Conservation (phyloP, 2,329 filamentous ascomycete species). For the Botryotinia narcissicola region DNA sequence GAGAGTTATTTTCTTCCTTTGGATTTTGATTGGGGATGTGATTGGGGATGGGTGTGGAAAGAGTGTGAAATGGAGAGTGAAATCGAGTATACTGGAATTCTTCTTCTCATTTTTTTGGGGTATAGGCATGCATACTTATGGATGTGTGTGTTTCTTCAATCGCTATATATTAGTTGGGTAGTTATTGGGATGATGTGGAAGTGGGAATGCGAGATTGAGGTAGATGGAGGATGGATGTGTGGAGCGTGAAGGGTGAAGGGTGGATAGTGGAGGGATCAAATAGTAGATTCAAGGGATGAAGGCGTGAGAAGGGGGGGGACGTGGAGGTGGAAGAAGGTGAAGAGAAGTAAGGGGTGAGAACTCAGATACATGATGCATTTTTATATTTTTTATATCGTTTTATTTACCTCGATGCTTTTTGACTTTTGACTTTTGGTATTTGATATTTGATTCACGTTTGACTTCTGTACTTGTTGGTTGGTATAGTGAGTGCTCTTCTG, state of each 20-base stretch:
- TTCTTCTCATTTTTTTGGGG: not conserved
- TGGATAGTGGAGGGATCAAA: not conserved
- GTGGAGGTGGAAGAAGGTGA: too few relatives aligned
- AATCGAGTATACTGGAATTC: not conserved
- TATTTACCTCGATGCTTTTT: not conserved
- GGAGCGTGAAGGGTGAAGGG: not conserved
- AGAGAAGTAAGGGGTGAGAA: too few relatives aligned
- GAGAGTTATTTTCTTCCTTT: not conserved
- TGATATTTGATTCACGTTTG: not conserved
- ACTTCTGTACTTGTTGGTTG: not conserved
- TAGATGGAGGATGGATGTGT: not conserved
- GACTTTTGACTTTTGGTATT: not conserved
- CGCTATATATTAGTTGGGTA: not conserved
- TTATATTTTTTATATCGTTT: not conserved
- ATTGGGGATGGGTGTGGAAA: not conserved
- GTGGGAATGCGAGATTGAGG: not conserved
- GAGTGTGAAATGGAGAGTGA: not conserved
- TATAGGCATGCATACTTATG: not conserved
- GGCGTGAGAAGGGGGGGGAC: too few relatives aligned
- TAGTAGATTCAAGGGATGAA: not conserved
- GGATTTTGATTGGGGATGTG: not conserved
- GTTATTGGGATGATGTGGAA: not conserved
- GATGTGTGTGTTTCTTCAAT: not conserved
- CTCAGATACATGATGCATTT: conserved; percentile 3
- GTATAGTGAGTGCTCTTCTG: not conserved